Evolutionary conservation across 352 stramenopile genomes (phyloP), one percentile per base, ranked within the genome.

Genomic region (Blastocystis sp.): DNA sequence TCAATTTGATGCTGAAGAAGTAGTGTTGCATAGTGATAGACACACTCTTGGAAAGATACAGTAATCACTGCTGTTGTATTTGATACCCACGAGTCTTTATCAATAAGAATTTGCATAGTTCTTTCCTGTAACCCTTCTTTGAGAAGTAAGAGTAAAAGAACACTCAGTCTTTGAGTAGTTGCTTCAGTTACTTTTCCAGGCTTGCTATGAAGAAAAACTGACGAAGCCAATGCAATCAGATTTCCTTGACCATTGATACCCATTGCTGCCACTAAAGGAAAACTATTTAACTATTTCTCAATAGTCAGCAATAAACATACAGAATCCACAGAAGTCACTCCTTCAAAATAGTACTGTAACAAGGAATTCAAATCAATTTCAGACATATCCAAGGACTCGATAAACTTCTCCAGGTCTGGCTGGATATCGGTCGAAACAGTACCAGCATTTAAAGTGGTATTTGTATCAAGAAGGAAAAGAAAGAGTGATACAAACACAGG

Each of bases 231-330:
- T 7, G 70, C 45, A 3, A 81, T 20, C 16, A 62, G 39, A 63
- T 81, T 81, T 4, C 37, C 70, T 64, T 45, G n/a, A 11, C 70
- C 70, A 41, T 81, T 81, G 1, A 81, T 37, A 9, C 70, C 70
- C 7, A 81, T n/a, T 0, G 70, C 9, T 16, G 45, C 45, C 3
- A 81, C 8, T 9, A 30, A 24, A 64, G 70, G 54, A 26, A 43
- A 81, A 11, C 20, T 34, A 53, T 55, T 20, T 59, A 78, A 55
- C 66, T 78, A 78, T 13, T 13, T 53, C 20, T 37, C 18, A 56
- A 53, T 5, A 0, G 24, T 11, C 20, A 53, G 34, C 3, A 45
- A 78, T 18, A 3, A 56, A 54, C n/a, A 34, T 78, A 78, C 66
- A 0, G 66, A 59, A 59, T 59, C 50, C 11, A n/a, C 13, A 59